Evolutionary conservation across 257 asterid genomes (phyloP), one percentile per base, ranked within the genome.

Genomic region (Solanum sparsipilum): DNA sequence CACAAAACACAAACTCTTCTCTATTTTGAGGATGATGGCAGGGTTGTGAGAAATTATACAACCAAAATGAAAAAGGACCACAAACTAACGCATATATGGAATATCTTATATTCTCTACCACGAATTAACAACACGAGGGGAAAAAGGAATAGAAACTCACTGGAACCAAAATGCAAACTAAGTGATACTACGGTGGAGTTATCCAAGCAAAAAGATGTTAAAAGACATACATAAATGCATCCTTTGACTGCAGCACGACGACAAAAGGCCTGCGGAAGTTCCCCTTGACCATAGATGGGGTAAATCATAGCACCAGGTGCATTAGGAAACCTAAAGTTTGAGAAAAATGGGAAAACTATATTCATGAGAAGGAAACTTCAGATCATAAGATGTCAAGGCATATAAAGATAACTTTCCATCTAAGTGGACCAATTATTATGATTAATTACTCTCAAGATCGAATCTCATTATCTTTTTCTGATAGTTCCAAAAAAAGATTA

Each of bases 221-320:
- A 46, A 44, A 15, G 67, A 90, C 98, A 86, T 93, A 97, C 99
- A 91, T 94, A 89, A 82, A 92, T 92, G 94, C 98, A 95, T 82
- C 99, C 98, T 92, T 97, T 97, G 86, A 97, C 99, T 70, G 98
- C 99, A 92, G 99, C 98, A 88, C 99, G 98, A 23, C 99, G 98
- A 91, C 99, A 96, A 92, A 97, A 97, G 44, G 99, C 96, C 91
- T 96, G 98, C 72, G 98, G 96, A 86, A 97, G 94, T 91, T 95
- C 98, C 87, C 98, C 99, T 89, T 95, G 99, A 81, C 99, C 99
- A 41, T 95, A 94, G 36, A 96, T 91, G 86, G 99, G 99, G 89
- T 96, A 97, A 88, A 96, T 93, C 95, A 96, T 90, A 83, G 98
- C 99, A 87, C 99, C 98, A 87, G 92, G 93, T 84, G 98, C 99